These are phyloP conservation scores for Phlebopus sp. DNA, from an alignment of 1,284 basidiomycete species.

Conservation along the genomic window DNA sequence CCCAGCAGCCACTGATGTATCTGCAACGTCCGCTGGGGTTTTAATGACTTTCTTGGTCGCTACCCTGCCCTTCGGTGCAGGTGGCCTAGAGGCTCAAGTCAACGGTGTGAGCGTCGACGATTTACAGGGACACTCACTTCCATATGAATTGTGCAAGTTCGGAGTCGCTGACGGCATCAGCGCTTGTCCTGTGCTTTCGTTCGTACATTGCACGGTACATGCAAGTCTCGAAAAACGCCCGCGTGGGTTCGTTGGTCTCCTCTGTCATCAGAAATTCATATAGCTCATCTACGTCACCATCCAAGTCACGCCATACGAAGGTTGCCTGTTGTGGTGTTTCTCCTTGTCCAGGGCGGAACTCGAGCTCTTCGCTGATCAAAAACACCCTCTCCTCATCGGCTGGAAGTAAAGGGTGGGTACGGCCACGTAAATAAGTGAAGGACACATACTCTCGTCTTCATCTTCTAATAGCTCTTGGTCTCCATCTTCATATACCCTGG, in stretches of 20 bases:
- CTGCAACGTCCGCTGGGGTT: constrained; percentile 17
- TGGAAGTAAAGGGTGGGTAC: constrained; percentile 31
- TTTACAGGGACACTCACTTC: constrained; percentile 49
- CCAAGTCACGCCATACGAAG: constrained; percentile 88
- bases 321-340: constrained; percentile 78
- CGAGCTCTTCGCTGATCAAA: constrained; percentile 85
- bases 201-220: constrained; percentile 95
- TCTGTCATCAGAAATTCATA: constrained; percentile 75
- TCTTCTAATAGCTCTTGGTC: constrained; percentile 93
- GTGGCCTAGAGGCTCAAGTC: constrained; percentile 34
- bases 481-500: constrained; percentile 92
- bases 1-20: constrained; percentile 2
- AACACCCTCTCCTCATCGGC: constrained; percentile 92
- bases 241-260: constrained; percentile 81
- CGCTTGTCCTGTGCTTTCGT: constrained; percentile 75
- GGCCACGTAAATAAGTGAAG: not conserved
- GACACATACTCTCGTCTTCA: constrained; percentile 85
- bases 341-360: constrained; percentile 73
- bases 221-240: constrained; percentile 88
- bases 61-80: constrained; percentile 28
- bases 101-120: constrained; percentile 13
- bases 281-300: constrained; percentile 77
- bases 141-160: constrained; percentile 78
- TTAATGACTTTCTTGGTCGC: constrained; percentile 18
- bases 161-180: constrained; percentile 65